Evolutionary conservation across 768 basidiomycete genomes (phyloP).

Genomic region (Rhodotorula graminis): DNA sequence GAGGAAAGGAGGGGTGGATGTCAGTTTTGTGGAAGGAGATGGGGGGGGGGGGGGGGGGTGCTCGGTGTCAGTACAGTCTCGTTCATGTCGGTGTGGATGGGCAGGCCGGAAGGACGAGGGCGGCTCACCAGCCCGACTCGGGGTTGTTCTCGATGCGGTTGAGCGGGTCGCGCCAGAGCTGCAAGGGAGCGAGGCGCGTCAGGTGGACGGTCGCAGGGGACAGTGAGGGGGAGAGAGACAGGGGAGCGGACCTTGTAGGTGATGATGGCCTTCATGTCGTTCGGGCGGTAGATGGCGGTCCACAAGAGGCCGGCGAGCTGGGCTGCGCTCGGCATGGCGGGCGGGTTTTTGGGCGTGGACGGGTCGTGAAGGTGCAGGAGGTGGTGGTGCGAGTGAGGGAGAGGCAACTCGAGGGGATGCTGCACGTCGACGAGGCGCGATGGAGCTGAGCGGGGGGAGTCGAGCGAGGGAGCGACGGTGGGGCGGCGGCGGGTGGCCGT

Average conservation of each 20-base stretch:
- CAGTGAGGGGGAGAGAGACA: too few relatives aligned
- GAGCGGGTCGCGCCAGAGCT: conserved; percentile 50
- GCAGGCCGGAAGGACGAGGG: too few relatives aligned
- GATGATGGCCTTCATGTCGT: conserved; percentile 74
- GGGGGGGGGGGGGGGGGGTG: too few relatives aligned
- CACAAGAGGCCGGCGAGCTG: neutral
- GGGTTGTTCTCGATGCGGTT: conserved; percentile 71
- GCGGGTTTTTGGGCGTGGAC: too few relatives aligned
- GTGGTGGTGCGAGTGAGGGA: too few relatives aligned
- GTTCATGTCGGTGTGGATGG: too few relatives aligned
- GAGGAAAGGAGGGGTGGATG: too few relatives aligned
- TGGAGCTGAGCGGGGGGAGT: neutral
- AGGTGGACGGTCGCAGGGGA: neutral
- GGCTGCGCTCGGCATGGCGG: neutral
- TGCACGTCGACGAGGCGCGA: too few relatives aligned
- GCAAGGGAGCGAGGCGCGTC: neutral
- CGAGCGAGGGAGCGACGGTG: too few relatives aligned
- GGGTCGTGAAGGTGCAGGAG: neutral
- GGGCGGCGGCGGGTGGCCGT: too few relatives aligned
- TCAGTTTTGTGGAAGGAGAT: too few relatives aligned
- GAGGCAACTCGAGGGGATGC: neutral
- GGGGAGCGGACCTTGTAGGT: conserved; percentile 60
- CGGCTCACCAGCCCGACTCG: conserved; percentile 61
- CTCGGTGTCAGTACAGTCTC: too few relatives aligned
- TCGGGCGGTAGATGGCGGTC: conserved; percentile 61